Base-by-base conservation (phyloP, 2,329 filamentous ascomycete genomes). In the Hypoxylon sp. region DNA sequence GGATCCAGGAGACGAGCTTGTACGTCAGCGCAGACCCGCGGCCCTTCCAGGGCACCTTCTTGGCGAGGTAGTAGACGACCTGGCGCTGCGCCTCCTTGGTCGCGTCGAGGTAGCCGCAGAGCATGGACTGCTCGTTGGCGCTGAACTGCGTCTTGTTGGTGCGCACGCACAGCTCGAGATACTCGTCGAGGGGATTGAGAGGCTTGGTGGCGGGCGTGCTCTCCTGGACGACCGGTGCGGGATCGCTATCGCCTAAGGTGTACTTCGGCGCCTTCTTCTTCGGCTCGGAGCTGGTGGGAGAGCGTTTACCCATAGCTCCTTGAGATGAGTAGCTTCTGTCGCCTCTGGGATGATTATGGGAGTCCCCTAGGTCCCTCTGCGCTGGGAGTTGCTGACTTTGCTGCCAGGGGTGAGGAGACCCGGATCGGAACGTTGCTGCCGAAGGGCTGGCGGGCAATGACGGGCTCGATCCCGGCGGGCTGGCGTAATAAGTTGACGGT, bases 1-100 rank as follows among this genome's bases (percentile, higher is more conserved):
- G 10, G 11, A 56, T 39, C 68, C 68, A 69, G 19, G 19, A 8
- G 13, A 52, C 47, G 19, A 70, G 53, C n/a, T 26, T 58, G 20
- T 39, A 57, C 7, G 57, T 59, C 6, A 69, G 30, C 1, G 11
- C 2, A n/a, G 19, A n/a, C 0, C 20, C 52, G 30, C 55, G 65
- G 19, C 63, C 64, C 30, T 20, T 19, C 26, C 30, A 51, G 4
- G 30, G 32, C 2, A 71, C 22, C n/a, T 55, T 39, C 13, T 37
- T 37, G 22, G 41, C 52, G 48, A 68, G 17, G n/a, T 59, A 60
- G 4, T 41, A 24, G 22, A 69, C 56, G 1, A 49, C 2, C 11
- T 30, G 22, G 13, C 56, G 37, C 24, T 68, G 49, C 11, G 11
- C 28, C 26, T 32, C 13, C 3, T 32, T 19, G 15, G 51, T 17